A percentile compares a stretch with the other conserved stretches of the same genome.
Conservation (phyloP, 2,329 filamentous ascomycete species). For the Fusarium agapanthi region DNA sequence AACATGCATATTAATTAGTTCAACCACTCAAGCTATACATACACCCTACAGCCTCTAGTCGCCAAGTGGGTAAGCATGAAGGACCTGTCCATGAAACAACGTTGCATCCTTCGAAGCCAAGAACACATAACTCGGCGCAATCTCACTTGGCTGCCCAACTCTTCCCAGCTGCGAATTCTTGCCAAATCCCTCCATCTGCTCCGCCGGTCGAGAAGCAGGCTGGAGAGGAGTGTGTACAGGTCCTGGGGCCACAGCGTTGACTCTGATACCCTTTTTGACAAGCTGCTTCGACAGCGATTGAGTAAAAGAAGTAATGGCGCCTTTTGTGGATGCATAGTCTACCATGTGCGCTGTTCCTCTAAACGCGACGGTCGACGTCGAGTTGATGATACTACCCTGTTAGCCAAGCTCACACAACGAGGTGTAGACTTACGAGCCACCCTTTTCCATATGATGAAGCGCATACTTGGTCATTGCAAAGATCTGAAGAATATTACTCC, state of each 20-base stretch:
- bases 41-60: conserved; percentile 38
- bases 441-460: conserved; percentile 62
- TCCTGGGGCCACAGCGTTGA: conserved; percentile 57
- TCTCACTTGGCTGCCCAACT: conserved; percentile 55
- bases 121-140: conserved; percentile 54
- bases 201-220: conserved; percentile 52
- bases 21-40: not conserved
- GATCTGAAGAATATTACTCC: conserved; percentile 65
- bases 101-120: conserved; percentile 51
- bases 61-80: conserved; percentile 52
- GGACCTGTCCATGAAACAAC: conserved; percentile 51
- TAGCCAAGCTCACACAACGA: not conserved
- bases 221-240: conserved; percentile 57
- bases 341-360: conserved; percentile 59
- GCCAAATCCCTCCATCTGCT: conserved; percentile 57
- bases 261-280: conserved; percentile 64
- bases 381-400: conserved; percentile 61
- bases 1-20: accelerated
- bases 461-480: conserved; percentile 68
- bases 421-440: conserved; percentile 50
- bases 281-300: conserved; percentile 61
- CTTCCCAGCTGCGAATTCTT: conserved; percentile 49
- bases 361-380: conserved; percentile 62
- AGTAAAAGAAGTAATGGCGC: conserved; percentile 66
- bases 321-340: conserved; percentile 67